A percentile compares a stretch with the other conserved stretches of the same genome.
Conservation (phyloP, 176 grass and related monocot species). For the Triticum aestivum region DNA sequence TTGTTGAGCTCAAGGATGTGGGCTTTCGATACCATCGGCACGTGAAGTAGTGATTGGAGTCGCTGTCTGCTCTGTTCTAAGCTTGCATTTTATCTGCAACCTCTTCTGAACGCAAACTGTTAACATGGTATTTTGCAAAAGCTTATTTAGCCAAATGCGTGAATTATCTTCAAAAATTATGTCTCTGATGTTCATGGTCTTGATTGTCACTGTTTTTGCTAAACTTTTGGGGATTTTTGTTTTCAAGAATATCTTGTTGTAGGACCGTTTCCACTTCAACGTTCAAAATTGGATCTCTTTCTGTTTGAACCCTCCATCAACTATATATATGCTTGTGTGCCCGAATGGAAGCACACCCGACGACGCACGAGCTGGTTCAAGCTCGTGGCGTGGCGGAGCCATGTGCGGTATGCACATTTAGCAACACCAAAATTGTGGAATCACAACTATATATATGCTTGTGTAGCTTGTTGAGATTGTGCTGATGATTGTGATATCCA, state of each 20-base stretch:
- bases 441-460: background rate
- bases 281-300: background rate
- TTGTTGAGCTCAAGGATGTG: background rate
- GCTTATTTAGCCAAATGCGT: background rate
- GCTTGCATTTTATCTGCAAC: background rate
- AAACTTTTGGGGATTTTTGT: background rate
- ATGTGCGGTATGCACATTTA: too few species aligned
- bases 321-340: too few species aligned
- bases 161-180: background rate
- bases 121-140: background rate
- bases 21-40: background rate
- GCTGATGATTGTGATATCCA: background rate
- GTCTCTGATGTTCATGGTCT: background rate
- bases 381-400: too few species aligned
- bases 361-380: too few species aligned
- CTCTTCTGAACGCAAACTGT: background rate
- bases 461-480: background rate
- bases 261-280: background rate
- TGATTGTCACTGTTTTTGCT: background rate
- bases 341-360: too few species aligned
- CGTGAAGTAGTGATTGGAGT: background rate
- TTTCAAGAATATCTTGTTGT: background rate
- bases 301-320: background rate
- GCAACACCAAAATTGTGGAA: too few species aligned
- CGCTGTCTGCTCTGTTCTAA: background rate